Percentiles rank a stretch among this genome's conserved stretches.
phyloP scores from a whole-genome alignment of 163 green algal genomes.

The Chlorella variabilis region DNA sequence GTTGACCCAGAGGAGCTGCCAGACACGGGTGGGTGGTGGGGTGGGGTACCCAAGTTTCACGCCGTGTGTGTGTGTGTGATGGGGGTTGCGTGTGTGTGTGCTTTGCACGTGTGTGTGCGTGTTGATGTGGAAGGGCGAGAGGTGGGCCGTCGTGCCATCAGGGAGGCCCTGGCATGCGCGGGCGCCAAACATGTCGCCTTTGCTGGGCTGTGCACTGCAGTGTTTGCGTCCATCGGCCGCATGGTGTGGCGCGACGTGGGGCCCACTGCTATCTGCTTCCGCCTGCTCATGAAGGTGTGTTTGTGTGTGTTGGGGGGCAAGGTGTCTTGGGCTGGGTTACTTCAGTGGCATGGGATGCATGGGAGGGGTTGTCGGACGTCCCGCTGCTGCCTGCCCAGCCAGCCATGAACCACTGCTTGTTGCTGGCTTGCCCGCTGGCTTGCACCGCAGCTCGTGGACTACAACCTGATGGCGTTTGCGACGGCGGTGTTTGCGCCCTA shows the following conservation, averaged over 20 bases:
- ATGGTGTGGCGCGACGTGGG: constrained; percentile 91
- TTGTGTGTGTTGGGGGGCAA: not conserved
- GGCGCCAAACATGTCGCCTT: not conserved
- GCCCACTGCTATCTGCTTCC: constrained; percentile 81
- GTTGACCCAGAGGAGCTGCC: constrained; percentile 85
- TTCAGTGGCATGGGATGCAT: too few relatives aligned
- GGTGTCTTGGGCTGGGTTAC: too few relatives aligned
- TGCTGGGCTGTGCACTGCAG: not conserved
- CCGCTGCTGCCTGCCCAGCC: too few relatives aligned
- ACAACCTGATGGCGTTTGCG: constrained; percentile 69
- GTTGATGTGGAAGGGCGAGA: too few relatives aligned
- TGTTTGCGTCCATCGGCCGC: constrained; percentile 84
- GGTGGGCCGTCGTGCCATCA: too few relatives aligned
- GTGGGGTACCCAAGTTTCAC: too few relatives aligned
- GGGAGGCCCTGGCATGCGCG: too few relatives aligned
- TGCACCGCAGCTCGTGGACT: constrained; percentile 70
- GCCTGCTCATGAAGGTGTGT: constrained; percentile 69
- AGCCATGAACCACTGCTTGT: too few relatives aligned
- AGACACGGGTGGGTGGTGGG: constrained; percentile 71
- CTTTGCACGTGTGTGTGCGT: too few relatives aligned
- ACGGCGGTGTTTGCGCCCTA: constrained; percentile 59
- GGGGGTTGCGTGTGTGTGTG: not conserved
- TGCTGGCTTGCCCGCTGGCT: constrained; percentile 51
- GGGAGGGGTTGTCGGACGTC: too few relatives aligned
- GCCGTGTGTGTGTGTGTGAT: too few relatives aligned